Evolutionary conservation across 805 yeast species (phyloP), one percentile per base, ranked within the genome.

Genomic region (Candida argentea): DNA sequence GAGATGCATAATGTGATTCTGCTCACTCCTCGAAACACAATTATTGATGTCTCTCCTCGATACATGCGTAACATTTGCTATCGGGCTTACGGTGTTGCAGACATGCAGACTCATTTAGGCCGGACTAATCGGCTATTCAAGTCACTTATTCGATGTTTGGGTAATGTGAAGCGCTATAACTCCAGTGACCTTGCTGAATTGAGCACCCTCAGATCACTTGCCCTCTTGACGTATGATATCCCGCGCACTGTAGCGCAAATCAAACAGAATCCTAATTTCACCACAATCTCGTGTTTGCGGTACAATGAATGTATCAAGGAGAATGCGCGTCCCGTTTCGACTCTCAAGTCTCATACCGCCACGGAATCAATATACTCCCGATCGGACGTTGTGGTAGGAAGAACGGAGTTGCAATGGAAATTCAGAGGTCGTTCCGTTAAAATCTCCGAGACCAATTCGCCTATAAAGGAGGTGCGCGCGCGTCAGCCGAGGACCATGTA

Each of bases 351-450:
- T 3, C 40, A 42, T 17, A 31, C 31, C 2, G 34, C 25, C 12
- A 39, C 27, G 20, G 35, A 33, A 8, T 30, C 37, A 1, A 40
- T 53, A 1, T 55, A 37, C 35, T 45, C 44, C 20, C 42, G 44
- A 26, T 35, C 39, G 25, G 28, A 35, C 10, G 28, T 52, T 1
- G 16, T 40, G 9, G 43, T 42, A 3, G 60, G 56, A 2, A 55
- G 51, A 31, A 52, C 60, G 2, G 49, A 42, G 24, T 46, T 40
- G 12, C 59, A 52, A 27, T 55, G 61, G 61, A 55, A 51, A 31
- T 43, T 50, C 28, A 30, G 51, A 12, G 61, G 60, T 4, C 31
- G 61, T 20, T 52, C 58, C 9, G 37, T 55, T 6, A 35, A 31
- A 20, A 42, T 40, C 2, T 31, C 26, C 1, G 41, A 50, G 26